Conservation (phyloP, 1,139 yeast genomes). For the Saccharomycopsis hybrid region DNA sequence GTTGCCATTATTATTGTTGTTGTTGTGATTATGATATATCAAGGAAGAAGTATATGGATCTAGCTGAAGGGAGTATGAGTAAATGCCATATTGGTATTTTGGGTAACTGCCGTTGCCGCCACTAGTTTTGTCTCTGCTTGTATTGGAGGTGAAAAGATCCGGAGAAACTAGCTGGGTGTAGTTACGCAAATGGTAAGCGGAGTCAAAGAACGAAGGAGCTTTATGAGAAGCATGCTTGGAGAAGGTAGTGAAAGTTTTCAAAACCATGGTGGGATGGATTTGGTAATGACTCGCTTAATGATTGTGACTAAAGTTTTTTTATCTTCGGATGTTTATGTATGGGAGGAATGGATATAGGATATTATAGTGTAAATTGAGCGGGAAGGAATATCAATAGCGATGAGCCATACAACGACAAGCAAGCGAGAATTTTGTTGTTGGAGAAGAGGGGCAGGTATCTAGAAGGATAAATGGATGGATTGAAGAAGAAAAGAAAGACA, state of each 20-base stretch:
- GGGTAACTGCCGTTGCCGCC: slow-evolving; percentile 13
- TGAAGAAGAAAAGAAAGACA: too few relatives aligned
- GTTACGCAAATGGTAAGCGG: slow-evolving; percentile 20
- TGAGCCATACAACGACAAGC: too few relatives aligned
- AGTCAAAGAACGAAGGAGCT: slow-evolving; percentile 21
- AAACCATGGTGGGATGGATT: too few relatives aligned
- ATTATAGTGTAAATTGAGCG: too few relatives aligned
- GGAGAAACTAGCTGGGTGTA: slow-evolving; percentile 20
- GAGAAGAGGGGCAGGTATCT: too few relatives aligned
- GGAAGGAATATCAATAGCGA: too few relatives aligned
- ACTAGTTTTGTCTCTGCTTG: slow-evolving; percentile 13
- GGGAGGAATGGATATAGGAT: too few relatives aligned
- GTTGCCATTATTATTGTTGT: slow-evolving; percentile 11
- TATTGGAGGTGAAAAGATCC: slow-evolving; percentile 20
- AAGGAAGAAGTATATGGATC: slow-evolving; percentile 20
- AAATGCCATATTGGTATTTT: slow-evolving; percentile 17
- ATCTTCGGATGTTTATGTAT: too few relatives aligned
- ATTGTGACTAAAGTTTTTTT: too few relatives aligned
- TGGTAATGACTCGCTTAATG: too few relatives aligned
- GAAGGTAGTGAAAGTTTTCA: slow-evolving; percentile 15
- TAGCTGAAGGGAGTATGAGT: slow-evolving; percentile 11
- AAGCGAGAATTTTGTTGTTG: too few relatives aligned
- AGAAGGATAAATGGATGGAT: too few relatives aligned
- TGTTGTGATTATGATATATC: slow-evolving; percentile 8
- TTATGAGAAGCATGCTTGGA: slow-evolving; percentile 17